These are phyloP conservation scores for Ustilago crameri DNA, from an alignment of 1,284 basidiomycete genomes.

Conservation along the genomic window DNA sequence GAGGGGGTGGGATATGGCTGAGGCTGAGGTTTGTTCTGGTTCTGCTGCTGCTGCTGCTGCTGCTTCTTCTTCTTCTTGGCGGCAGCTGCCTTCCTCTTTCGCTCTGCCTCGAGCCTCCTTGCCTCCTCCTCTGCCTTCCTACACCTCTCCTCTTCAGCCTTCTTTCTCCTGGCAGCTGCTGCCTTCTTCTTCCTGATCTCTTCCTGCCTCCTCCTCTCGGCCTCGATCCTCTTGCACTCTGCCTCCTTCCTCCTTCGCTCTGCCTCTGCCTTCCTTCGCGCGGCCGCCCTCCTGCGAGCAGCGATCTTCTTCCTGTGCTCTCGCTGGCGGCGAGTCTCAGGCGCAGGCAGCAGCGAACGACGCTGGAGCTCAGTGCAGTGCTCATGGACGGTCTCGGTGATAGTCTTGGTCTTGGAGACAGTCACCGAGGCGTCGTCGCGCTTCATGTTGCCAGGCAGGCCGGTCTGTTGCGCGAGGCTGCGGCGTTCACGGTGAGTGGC, in stretches of 20 bases:
- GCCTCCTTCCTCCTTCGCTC: neutral
- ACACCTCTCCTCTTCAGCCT: neutral
- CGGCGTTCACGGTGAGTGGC: slow-evolving; percentile 24
- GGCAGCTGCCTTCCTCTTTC: neutral
- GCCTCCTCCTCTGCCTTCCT: neutral
- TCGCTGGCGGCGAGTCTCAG: neutral
- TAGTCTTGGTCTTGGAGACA: slow-evolving; percentile 26
- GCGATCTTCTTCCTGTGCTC: neutral
- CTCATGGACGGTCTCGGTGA: slow-evolving; percentile 37
- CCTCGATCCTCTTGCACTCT: neutral
- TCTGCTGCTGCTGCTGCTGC: slow-evolving; percentile 1
- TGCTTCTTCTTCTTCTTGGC: neutral
- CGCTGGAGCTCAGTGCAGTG: slow-evolving; percentile 27
- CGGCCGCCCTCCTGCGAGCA: neutral
- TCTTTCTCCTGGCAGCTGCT: neutral
- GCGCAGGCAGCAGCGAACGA: slow-evolving; percentile 5
- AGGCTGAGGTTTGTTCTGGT: slow-evolving; percentile 2
- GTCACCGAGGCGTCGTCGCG: slow-evolving; percentile 28
- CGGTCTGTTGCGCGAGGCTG: slow-evolving; percentile 15
- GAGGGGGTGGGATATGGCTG: neutral
- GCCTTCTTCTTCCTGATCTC: neutral
- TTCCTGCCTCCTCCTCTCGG: neutral
- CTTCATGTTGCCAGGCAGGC: slow-evolving; percentile 13
- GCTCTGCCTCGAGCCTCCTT: neutral
- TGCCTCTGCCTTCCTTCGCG: neutral